Percentiles rank a stretch among this genome's conserved stretches.
These are phyloP conservation scores for Myriangium duriaei DNA, from an alignment of 2,329 filamentous ascomycete species.

Conservation along the genomic window DNA sequence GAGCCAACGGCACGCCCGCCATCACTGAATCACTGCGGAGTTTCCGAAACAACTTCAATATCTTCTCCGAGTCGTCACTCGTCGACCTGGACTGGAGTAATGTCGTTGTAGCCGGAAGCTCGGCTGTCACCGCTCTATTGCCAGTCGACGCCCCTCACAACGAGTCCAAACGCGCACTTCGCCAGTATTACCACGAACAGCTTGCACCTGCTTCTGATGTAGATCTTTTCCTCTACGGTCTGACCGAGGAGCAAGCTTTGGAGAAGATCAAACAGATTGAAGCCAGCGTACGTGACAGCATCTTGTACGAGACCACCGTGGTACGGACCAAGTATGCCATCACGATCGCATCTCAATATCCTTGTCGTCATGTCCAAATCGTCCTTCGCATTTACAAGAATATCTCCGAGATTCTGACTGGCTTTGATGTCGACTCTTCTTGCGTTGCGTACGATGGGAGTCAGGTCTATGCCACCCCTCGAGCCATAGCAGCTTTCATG, in stretches of 20 bases:
- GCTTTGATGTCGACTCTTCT: conserved; percentile 79
- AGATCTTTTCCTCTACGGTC: conserved; percentile 71
- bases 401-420: conserved; percentile 70
- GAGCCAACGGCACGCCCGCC: conserved; percentile 50
- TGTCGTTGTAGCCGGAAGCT: conserved; percentile 67
- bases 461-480: conserved; percentile 66
- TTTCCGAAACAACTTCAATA: conserved; percentile 65
- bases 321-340: conserved; percentile 79
- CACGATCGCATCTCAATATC: conserved; percentile 75
- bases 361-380: conserved; percentile 73
- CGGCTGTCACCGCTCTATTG: conserved; percentile 66
- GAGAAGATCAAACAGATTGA: conserved; percentile 81
- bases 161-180: conserved; percentile 28
- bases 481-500: conserved; percentile 65
- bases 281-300: conserved; percentile 57
- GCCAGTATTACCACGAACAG: conserved; percentile 63
- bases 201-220: conserved; percentile 77
- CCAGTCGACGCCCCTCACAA: conserved; percentile 43
- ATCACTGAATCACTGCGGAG: conserved; percentile 54
- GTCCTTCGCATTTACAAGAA: conserved; percentile 77
- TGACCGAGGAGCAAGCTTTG: conserved; percentile 63
- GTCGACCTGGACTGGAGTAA: conserved; percentile 70
- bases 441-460: conserved; percentile 69
- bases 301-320: conserved; percentile 71
- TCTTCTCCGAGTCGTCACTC: conserved; percentile 71